Percentiles rank a stretch among this genome's conserved stretches.
phyloP scores from a whole-genome alignment of 108 stramenopile species.

The Cylindrotheca fusiformis region DNA sequence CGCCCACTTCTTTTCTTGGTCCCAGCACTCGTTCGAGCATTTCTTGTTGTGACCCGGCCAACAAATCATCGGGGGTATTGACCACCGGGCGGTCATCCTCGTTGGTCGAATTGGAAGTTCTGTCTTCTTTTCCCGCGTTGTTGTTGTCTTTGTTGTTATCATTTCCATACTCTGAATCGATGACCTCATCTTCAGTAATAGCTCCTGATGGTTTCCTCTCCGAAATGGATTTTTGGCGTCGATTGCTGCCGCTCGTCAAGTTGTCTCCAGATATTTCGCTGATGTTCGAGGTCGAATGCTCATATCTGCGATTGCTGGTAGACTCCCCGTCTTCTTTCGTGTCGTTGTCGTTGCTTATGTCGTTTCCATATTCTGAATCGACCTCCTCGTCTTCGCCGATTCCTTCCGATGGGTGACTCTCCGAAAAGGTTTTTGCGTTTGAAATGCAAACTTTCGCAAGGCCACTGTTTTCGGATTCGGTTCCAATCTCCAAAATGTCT shows the following conservation, averaged over 20 bases:
- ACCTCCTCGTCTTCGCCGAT: slow-evolving; percentile 14
- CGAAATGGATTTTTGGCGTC: slow-evolving; percentile 48
- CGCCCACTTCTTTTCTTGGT: too few relatives aligned
- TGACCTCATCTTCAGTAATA: slow-evolving; percentile 5
- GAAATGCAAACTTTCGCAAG: slow-evolving; percentile 10
- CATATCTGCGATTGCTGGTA: slow-evolving; percentile 6
- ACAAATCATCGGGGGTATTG: too few relatives aligned
- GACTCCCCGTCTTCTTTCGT: slow-evolving; percentile 1
- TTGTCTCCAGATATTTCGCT: too few relatives aligned
- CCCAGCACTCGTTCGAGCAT: slow-evolving; percentile 28
- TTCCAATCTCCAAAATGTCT: too few relatives aligned
- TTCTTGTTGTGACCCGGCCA: too few relatives aligned
- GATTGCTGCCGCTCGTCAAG: slow-evolving; percentile 23
- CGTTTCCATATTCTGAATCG: background rate
- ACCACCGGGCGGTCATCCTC: slow-evolving; percentile 9
- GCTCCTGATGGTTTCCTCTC: slow-evolving; percentile 42
- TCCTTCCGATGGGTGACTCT: background rate
- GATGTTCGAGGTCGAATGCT: too few relatives aligned
- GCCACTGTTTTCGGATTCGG: background rate
- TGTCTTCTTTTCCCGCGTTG: slow-evolving; percentile 2
- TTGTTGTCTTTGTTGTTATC: too few relatives aligned
- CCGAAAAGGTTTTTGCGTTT: too few relatives aligned
- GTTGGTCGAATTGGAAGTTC: background rate
- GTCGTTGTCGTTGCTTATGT: slow-evolving; percentile 6
- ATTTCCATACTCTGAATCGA: slow-evolving; percentile 7